phyloP scores from a whole-genome alignment of 129 eudicot species.

The Tagetes erecta region DNA sequence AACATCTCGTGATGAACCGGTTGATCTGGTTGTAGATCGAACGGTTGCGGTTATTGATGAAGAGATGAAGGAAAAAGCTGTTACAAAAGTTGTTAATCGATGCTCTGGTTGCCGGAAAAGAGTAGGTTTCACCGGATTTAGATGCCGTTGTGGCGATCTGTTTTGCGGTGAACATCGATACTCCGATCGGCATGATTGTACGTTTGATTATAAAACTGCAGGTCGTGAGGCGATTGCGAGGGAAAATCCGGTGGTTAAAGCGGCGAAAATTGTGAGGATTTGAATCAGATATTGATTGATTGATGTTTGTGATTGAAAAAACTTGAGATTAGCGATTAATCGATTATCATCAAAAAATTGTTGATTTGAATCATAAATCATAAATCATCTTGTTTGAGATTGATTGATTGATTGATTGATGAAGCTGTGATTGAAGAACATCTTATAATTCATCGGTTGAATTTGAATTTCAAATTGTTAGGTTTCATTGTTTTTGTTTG shows the following conservation, averaged over 20 bases:
- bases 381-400: slow-evolving; percentile 12
- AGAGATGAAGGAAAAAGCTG: slow-evolving; percentile 22
- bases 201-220: slow-evolving; percentile 64
- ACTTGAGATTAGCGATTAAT: slow-evolving; percentile 24
- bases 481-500: slow-evolving; percentile 21
- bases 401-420: background rate
- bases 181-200: slow-evolving; percentile 83
- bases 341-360: background rate
- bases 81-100: slow-evolving; percentile 54
- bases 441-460: background rate
- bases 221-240: slow-evolving; percentile 74
- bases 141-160: slow-evolving; percentile 85
- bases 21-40: slow-evolving; percentile 24
- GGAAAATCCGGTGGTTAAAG: slow-evolving; percentile 89
- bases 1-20: slow-evolving; percentile 37
- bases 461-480: slow-evolving; percentile 19
- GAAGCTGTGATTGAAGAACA: slow-evolving; percentile 6
- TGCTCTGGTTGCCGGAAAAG: slow-evolving; percentile 70
- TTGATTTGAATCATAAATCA: slow-evolving; percentile 7
- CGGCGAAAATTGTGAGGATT: slow-evolving; percentile 67
- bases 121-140: slow-evolving; percentile 74
- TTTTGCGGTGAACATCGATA: slow-evolving; percentile 72
- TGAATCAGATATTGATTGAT: slow-evolving; percentile 14
- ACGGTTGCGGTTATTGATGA: slow-evolving; percentile 22
- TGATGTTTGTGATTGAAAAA: background rate